Evolutionary conservation across 345 rosid genomes (phyloP), one percentile per base, ranked within the genome.

Genomic region (Fremontodendron californicum): DNA sequence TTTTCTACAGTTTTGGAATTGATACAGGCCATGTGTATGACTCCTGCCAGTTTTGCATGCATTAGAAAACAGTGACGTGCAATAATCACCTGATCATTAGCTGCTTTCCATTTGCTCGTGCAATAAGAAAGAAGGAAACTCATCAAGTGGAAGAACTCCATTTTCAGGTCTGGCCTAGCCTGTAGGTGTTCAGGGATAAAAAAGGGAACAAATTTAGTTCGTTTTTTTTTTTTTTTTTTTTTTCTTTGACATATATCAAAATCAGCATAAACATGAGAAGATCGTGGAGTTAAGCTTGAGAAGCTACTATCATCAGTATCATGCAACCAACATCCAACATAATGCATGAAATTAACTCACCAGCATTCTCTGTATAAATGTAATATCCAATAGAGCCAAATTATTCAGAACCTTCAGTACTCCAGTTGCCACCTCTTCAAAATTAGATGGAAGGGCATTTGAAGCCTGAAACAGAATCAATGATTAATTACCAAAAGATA

Each of bases 41-140:
- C 25, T 61, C 37, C 16, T 52, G 52, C 4, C 11, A 27, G 39
- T 27, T 46, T 27, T 16, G 35, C 23, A 48, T 11, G 71, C 61
- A 74, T 69, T 18, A 31, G 43, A 51, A 75, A 51, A 48, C 15
- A 23, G 9, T 25, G 57, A 54, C 25, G 35, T 0, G 11, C 40
- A 81, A 65, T 73, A 57, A 54, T 63, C 78, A 89, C 96, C 96
- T 85, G 93, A 80, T 91, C 93, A 55, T 52, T 81, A 58, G 89
- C 88, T 58, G 81, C 82, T 81, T 85, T 89, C 93, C 96, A 91
- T 80, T 88, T 88, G 92, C 81, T 81, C 37, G 86, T 86, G 87
- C 96, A 89, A 80, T 89, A 88, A 80, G 96, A 89, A 52, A 91
- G 92, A 76, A 89, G 91, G 81, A 91, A 91, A 82, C 91, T 88